phyloP scores from a whole-genome alignment of 2,329 filamentous ascomycete species.

The Paracoccidioides brasiliensis region DNA sequence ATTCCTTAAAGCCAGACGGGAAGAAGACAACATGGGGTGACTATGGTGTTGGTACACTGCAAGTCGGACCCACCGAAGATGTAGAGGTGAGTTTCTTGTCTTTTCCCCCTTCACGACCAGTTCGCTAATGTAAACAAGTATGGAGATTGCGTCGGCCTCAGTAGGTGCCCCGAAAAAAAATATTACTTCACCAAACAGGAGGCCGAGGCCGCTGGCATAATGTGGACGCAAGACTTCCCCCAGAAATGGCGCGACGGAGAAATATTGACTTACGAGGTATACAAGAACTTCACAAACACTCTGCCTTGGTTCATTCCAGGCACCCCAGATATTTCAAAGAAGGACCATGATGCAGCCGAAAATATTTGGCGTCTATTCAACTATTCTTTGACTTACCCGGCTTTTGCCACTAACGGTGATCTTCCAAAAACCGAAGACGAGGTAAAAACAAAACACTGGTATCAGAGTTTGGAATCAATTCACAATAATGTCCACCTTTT shows the following conservation, averaged over 20 bases:
- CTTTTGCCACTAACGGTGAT: conserved; percentile 9
- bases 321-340: conserved; percentile 5
- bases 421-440: conserved; percentile 19
- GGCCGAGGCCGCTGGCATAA: neutral
- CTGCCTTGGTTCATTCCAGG: neutral
- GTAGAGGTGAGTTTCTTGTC: conserved; percentile 4
- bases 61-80: conserved; percentile 5
- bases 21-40: conserved; percentile 14
- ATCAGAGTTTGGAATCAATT: conserved; percentile 28
- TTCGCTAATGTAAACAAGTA: conserved; percentile 7
- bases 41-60: conserved; percentile 6
- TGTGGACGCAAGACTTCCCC: neutral
- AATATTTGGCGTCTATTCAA: conserved; percentile 12
- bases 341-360: conserved; percentile 9
- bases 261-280: neutral
- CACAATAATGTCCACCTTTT: conserved; percentile 39
- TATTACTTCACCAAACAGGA: neutral
- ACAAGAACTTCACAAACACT: neutral
- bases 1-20: conserved; percentile 14
- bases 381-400: conserved; percentile 1
- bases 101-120: neutral
- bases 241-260: neutral
- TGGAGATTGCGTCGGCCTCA: conserved; percentile 11
- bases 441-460: conserved; percentile 4
- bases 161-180: conserved; percentile 11